phyloP scores from a whole-genome alignment of 805 yeast genomes.

The Wickerhamomyces mucosus region DNA sequence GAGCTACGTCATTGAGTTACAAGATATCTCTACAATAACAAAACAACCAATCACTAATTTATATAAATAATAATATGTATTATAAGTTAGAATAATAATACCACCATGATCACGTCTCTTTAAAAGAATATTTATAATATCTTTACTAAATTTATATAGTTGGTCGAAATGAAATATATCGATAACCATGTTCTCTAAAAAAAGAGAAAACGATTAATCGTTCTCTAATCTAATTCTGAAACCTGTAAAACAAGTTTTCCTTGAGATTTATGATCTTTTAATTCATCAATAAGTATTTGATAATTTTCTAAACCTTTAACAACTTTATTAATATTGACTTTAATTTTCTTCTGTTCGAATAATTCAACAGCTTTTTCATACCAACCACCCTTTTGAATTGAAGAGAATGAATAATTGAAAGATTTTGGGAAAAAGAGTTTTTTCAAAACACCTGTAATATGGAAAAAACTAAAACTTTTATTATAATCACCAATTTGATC shows the following conservation, averaged over 20 bases:
- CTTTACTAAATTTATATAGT: too few species aligned
- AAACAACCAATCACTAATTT: too few species aligned
- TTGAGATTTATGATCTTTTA: constrained; percentile 37
- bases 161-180: too few species aligned
- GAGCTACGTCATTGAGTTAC: too few species aligned
- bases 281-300: constrained; percentile 38
- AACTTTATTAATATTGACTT: constrained; percentile 44
- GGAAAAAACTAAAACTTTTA: constrained; percentile 4
- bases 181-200: too few species aligned
- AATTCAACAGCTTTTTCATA: constrained; percentile 23
- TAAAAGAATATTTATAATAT: too few species aligned
- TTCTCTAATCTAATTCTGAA: background rate
- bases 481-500: constrained; percentile 30
- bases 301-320: constrained; percentile 36
- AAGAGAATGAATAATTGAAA: constrained; percentile 20
- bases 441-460: constrained; percentile 6
- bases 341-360: constrained; percentile 30
- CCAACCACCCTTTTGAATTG: constrained; percentile 13
- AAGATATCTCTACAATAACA: too few species aligned
- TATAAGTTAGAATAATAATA: too few species aligned
- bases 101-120: too few species aligned
- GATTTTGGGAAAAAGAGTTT: constrained; percentile 9
- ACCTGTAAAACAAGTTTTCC: constrained; percentile 51
- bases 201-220: too few species aligned
- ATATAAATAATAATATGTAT: too few species aligned